Evolutionary conservation across 2,329 filamentous ascomycete genomes (phyloP).

Genomic region (Albifimbria verrucaria): DNA sequence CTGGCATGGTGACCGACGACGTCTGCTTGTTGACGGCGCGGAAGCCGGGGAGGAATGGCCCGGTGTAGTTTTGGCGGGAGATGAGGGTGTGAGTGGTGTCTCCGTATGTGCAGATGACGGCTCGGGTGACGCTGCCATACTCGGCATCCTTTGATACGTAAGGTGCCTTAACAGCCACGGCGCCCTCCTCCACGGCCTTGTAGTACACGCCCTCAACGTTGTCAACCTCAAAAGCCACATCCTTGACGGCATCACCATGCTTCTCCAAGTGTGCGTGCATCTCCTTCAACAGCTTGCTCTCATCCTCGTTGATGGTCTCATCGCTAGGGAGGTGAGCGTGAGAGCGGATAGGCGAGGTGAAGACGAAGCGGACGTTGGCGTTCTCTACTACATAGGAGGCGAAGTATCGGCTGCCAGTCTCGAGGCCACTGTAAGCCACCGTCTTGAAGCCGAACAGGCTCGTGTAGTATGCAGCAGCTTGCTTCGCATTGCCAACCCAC

Average conservation of each 20-base stretch:
- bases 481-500: constrained; percentile 97
- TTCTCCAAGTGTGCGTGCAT: constrained; percentile 80
- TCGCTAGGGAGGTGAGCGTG: constrained; percentile 50
- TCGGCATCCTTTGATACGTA: constrained; percentile 51
- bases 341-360: constrained; percentile 76
- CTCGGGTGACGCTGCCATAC: constrained; percentile 65
- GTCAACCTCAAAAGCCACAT: constrained; percentile 93
- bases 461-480: constrained; percentile 86
- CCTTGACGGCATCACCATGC: constrained; percentile 92
- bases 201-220: constrained; percentile 77
- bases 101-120: constrained; percentile 86
- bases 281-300: constrained; percentile 64
- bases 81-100: constrained; percentile 94
- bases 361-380: constrained; percentile 73
- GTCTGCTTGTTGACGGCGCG: constrained; percentile 46
- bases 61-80: constrained; percentile 66
- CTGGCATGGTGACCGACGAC: constrained; percentile 49
- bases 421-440: constrained; percentile 81
- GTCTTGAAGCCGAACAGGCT: constrained; percentile 81
- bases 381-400: constrained; percentile 84
- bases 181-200: constrained; percentile 65
- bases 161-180: constrained; percentile 61
- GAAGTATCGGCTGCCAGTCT: constrained; percentile 78
- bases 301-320: constrained; percentile 59
- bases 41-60: constrained; percentile 82